A percentile compares a stretch with the other conserved stretches of the same genome.
These are phyloP conservation scores for Poa pratensis DNA, from an alignment of 176 grass and related monocot species.

Conservation along the genomic window DNA sequence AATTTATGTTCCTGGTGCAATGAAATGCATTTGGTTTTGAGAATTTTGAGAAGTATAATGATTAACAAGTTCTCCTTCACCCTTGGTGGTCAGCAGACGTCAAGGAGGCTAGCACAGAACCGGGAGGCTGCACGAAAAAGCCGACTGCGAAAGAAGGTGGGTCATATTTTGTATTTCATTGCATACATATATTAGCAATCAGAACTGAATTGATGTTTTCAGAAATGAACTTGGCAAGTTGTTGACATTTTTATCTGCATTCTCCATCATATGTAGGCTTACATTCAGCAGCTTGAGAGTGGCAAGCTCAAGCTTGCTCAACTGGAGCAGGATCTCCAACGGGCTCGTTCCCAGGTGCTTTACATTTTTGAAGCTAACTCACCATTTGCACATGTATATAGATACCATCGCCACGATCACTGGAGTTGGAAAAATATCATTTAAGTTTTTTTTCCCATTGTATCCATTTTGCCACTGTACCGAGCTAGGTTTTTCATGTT, in stretches of 20 bases:
- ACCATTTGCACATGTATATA: background rate
- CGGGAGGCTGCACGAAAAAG: conserved; percentile 93
- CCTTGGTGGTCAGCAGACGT: conserved; percentile 43
- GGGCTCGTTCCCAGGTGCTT: conserved; percentile 74
- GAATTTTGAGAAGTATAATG: conserved; percentile 4
- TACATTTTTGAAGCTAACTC: background rate
- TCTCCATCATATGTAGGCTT: conserved; percentile 53
- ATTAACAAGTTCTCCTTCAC: conserved; percentile 21
- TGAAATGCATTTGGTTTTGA: conserved; percentile 17
- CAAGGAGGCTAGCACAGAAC: conserved; percentile 89
- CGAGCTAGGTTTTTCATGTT: background rate
- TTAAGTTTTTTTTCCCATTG: background rate
- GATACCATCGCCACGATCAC: background rate
- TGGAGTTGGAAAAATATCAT: background rate
- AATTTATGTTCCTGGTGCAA: background rate
- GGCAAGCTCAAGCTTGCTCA: conserved; percentile 79
- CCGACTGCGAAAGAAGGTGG: conserved; percentile 85
- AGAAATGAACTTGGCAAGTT: conserved; percentile 13
- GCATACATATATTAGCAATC: background rate
- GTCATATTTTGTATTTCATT: background rate
- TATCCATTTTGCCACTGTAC: background rate
- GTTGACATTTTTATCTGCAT: conserved; percentile 20
- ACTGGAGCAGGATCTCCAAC: conserved; percentile 82
- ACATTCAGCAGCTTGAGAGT: conserved; percentile 81
- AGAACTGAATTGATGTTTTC: background rate